Conservation (phyloP, 2,329 filamentous ascomycete genomes). For the Chlorencoelia australis region DNA sequence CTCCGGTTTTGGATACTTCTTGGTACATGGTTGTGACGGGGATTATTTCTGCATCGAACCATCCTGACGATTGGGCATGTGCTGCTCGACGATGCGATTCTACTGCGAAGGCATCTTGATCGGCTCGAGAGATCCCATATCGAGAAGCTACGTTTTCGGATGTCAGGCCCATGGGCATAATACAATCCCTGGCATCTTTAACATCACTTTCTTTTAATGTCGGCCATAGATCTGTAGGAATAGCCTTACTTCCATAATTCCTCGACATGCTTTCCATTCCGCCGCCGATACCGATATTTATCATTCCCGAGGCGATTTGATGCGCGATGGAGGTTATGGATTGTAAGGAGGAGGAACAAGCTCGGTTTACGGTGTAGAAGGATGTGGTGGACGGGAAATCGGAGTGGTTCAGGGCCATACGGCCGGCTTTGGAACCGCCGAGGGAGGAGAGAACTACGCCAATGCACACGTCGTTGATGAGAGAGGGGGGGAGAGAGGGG, state of each 20-base stretch:
- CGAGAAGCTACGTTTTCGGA: slow-evolving; percentile 77
- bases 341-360: slow-evolving; percentile 70
- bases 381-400: slow-evolving; percentile 63
- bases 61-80: slow-evolving; percentile 55
- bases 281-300: slow-evolving; percentile 67
- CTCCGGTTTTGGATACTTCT: slow-evolving; percentile 51
- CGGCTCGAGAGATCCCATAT: slow-evolving; percentile 61
- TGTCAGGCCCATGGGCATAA: slow-evolving; percentile 91
- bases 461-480: slow-evolving; percentile 72
- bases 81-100: slow-evolving; percentile 65
- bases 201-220: slow-evolving; percentile 53
- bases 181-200: slow-evolving; percentile 69
- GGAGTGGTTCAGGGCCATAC: slow-evolving; percentile 82
- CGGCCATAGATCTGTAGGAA: slow-evolving; percentile 73
- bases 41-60: slow-evolving; percentile 71
- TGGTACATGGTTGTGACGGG: slow-evolving; percentile 64
- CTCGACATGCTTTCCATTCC: slow-evolving; percentile 96
- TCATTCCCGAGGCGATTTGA: slow-evolving; percentile 63
- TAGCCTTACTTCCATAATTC: slow-evolving; percentile 79
- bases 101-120: slow-evolving; percentile 78
- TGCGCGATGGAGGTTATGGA: slow-evolving; percentile 66
- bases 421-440: slow-evolving; percentile 79
- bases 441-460: slow-evolving; percentile 87
- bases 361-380: slow-evolving; percentile 82
- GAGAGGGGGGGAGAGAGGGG: slow-evolving; percentile 58